Evolutionary conservation across 371 early-diverging fungal species (phyloP).

Genomic region (Mucor racemosus): DNA sequence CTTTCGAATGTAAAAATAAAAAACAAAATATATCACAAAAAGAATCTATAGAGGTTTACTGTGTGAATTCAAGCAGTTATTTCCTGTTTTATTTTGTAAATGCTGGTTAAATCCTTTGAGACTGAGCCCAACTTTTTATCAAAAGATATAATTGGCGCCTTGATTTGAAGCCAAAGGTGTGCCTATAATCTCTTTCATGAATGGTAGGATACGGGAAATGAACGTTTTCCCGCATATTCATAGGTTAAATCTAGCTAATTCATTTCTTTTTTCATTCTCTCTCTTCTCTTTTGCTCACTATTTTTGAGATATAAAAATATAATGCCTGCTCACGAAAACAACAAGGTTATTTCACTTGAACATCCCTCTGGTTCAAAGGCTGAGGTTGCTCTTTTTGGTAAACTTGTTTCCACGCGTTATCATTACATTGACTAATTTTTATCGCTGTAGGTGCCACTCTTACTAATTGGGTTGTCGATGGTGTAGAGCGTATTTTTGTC

Average conservation of each 20-base stretch:
- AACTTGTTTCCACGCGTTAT: neutral
- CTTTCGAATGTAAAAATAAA: too few relatives aligned
- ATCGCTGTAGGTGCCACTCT: constrained; percentile 68
- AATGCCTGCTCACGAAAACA: constrained; percentile 50
- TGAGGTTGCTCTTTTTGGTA: constrained; percentile 68
- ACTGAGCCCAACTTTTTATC: neutral
- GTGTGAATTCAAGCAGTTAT: too few relatives aligned
- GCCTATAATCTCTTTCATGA: neutral
- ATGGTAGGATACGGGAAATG: constrained; percentile 5
- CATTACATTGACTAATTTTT: neutral
- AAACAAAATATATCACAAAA: too few relatives aligned
- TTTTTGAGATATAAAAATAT: constrained; percentile 9
- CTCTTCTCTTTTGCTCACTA: constrained; percentile 19
- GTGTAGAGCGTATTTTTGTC: constrained; percentile 75
- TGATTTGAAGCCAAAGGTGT: neutral
- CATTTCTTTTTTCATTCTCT: constrained; percentile 14
- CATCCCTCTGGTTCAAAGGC: constrained; percentile 60
- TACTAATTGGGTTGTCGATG: constrained; percentile 74
- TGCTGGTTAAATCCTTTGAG: neutral
- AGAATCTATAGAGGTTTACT: too few relatives aligned
- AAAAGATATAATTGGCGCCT: neutral
- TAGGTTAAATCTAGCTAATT: neutral
- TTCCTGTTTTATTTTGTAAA: too few relatives aligned
- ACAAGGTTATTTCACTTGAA: constrained; percentile 40
- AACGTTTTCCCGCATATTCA: neutral